Evolutionary conservation across 805 yeast species (phyloP).

Genomic region (Babjeviella inositovora): DNA sequence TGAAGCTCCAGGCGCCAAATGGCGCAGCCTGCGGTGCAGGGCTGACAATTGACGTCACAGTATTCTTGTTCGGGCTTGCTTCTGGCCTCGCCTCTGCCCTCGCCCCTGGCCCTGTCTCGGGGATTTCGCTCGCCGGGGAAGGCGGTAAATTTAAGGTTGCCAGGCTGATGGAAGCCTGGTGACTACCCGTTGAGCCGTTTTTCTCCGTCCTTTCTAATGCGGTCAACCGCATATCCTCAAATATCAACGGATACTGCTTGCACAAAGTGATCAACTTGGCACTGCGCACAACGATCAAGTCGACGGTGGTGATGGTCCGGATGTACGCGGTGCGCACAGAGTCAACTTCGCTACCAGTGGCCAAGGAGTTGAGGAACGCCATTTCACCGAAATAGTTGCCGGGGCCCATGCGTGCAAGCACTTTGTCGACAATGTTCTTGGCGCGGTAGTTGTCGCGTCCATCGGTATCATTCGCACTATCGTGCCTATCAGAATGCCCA

Average conservation of each 20-base stretch:
- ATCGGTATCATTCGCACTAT: constrained; percentile 3
- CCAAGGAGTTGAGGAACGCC: constrained; percentile 40
- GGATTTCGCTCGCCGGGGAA: no score
- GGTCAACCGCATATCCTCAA: constrained; percentile 41
- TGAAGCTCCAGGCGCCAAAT: no score
- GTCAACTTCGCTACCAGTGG: constrained; percentile 9
- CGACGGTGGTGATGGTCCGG: constrained; percentile 42
- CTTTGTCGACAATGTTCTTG: constrained; percentile 13
- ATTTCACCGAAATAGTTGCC: constrained; percentile 69
- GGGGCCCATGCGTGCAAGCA: constrained; percentile 39
- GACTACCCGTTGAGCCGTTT: no score
- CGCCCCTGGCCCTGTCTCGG: no score
- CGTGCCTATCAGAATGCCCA: no score
- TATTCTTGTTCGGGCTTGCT: no score
- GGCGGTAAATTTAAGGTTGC: no score
- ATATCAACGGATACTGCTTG: constrained; percentile 37
- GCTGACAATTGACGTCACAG: no score
- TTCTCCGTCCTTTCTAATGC: constrained; percentile 31
- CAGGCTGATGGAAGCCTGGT: no score
- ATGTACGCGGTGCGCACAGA: constrained; percentile 42
- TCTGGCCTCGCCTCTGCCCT: no score
- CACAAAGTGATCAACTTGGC: constrained; percentile 36
- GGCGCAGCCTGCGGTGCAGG: no score
- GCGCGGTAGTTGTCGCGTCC: no score
- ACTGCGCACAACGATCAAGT: constrained; percentile 43